Conservation (phyloP, 495 filamentous ascomycete species). For the Aspergillus sclerotioniger region DNA sequence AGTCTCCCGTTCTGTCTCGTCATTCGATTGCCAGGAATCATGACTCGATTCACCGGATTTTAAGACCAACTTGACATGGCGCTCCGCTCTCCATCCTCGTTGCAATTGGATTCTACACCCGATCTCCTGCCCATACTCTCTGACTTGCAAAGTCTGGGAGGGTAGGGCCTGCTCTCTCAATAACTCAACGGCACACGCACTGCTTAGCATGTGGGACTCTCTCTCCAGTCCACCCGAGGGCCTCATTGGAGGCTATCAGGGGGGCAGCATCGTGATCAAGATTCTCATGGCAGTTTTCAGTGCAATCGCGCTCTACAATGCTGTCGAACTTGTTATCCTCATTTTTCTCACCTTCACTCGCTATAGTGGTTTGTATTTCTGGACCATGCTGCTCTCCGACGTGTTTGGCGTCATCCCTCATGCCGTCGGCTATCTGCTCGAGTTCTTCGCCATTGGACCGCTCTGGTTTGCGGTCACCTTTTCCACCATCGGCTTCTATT, state of each 20-base stretch:
- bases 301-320: slow-evolving; percentile 51
- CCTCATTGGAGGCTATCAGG: slow-evolving; percentile 35
- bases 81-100: background rate
- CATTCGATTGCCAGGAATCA: background rate
- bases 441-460: slow-evolving; percentile 48
- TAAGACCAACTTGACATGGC: background rate
- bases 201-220: slow-evolving; percentile 2
- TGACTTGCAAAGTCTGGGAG: no score
- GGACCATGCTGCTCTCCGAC: slow-evolving; percentile 39
- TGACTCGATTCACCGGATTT: background rate
- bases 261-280: slow-evolving; percentile 26
- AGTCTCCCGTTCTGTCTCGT: background rate
- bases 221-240: slow-evolving; percentile 32
- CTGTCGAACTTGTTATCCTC: slow-evolving; percentile 47
- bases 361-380: slow-evolving; percentile 49
- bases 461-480: slow-evolving; percentile 38
- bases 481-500: slow-evolving; percentile 54
- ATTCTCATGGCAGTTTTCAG: slow-evolving; percentile 49
- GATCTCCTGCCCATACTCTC: background rate
- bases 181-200: background rate
- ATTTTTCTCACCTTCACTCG: slow-evolving; percentile 50
- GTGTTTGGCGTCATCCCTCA: slow-evolving; percentile 47
- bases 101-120: background rate
- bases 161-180: background rate
- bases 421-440: slow-evolving; percentile 52